These are phyloP conservation scores for Escovopsis sp. DNA, from an alignment of 2,329 filamentous ascomycete genomes.

Conservation along the genomic window DNA sequence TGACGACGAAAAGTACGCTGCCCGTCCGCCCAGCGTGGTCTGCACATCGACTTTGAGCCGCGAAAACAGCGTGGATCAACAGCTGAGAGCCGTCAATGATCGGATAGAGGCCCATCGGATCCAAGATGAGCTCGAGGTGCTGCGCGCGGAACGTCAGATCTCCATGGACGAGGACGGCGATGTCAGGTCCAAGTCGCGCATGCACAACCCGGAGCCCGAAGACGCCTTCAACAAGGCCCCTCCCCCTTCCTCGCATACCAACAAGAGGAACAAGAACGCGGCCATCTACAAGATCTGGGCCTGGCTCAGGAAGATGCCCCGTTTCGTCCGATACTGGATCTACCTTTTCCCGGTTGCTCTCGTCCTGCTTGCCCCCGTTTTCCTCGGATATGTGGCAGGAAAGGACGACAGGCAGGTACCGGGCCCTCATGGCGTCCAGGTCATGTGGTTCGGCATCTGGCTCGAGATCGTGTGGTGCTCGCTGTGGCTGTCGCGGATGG, in stretches of 20 bases:
- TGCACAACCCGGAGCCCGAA: conserved; percentile 22
- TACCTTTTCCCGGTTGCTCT: conserved; percentile 31
- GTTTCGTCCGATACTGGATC: conserved; percentile 31
- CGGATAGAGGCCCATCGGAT: conserved; percentile 23
- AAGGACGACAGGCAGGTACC: conserved; percentile 29
- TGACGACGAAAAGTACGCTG: conserved; percentile 1
- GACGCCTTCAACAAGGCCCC: conserved; percentile 29
- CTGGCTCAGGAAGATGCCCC: conserved; percentile 30
- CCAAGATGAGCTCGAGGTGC: conserved; percentile 33
- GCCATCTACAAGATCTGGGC: conserved; percentile 25
- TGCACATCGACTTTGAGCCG: conserved; percentile 13
- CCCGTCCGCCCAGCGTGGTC: conserved; percentile 16
- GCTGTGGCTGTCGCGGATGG: conserved; percentile 58
- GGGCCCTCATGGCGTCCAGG: conserved; percentile 55
- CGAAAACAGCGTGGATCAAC: conserved; percentile 8
- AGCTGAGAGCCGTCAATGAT: conserved; percentile 12
- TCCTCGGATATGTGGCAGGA: conserved; percentile 27
- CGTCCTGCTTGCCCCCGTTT: conserved; percentile 30
- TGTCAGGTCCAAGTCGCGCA: conserved; percentile 12
- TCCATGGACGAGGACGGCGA: conserved; percentile 27
- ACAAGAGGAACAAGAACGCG: conserved; percentile 18
- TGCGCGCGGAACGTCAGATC: conserved; percentile 30
- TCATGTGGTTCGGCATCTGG: conserved; percentile 93
- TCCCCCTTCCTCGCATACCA: conserved; percentile 13
- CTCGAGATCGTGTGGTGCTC: conserved; percentile 86